Evolutionary conservation across 1,139 yeast genomes (phyloP).

Genomic region (Geotrichum siamense): DNA sequence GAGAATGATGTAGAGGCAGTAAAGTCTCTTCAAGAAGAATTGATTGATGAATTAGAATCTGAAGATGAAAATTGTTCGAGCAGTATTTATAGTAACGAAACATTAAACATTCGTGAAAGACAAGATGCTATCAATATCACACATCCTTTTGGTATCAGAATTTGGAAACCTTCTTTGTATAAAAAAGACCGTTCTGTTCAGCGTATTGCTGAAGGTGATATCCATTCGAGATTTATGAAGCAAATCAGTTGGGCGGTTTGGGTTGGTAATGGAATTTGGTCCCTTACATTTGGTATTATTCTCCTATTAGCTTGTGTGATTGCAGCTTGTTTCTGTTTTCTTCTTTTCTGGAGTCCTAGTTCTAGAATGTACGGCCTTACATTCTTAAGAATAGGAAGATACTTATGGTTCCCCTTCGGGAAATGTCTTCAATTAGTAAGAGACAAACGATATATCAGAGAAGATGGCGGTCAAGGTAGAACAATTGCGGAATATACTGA

Average conservation of each 20-base stretch:
- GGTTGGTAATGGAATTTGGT: slow-evolving; percentile 73
- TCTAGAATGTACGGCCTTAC: slow-evolving; percentile 54
- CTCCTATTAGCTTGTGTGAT: slow-evolving; percentile 51
- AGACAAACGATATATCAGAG: slow-evolving; percentile 74
- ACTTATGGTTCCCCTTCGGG: slow-evolving; percentile 81
- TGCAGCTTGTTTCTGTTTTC: slow-evolving; percentile 41
- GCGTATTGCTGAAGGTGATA: slow-evolving; percentile 84
- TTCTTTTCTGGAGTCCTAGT: slow-evolving; percentile 34
- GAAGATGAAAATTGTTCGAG: slow-evolving; percentile 37
- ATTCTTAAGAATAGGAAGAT: slow-evolving; percentile 57
- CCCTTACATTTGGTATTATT: slow-evolving; percentile 59
- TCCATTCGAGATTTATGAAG: slow-evolving; percentile 64
- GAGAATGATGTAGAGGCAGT: slow-evolving; percentile 12
- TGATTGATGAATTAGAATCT: slow-evolving; percentile 22
- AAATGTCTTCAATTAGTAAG: slow-evolving; percentile 71
- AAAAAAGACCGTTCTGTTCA: slow-evolving; percentile 91
- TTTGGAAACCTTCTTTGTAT: slow-evolving; percentile 97
- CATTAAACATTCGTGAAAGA: slow-evolving; percentile 83
- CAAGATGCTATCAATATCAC: slow-evolving; percentile 95
- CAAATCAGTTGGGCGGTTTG: slow-evolving; percentile 56
- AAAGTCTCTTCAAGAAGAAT: slow-evolving; percentile 17
- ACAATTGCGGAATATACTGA: slow-evolving; percentile 76
- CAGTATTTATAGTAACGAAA: slow-evolving; percentile 50
- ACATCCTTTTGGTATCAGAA: slow-evolving; percentile 96
- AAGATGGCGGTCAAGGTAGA: slow-evolving; percentile 86